A percentile compares a stretch with the other conserved stretches of the same genome.
phyloP scores from a whole-genome alignment of 2,329 filamentous ascomycete species.

The Colletotrichum gloeosporioides region DNA sequence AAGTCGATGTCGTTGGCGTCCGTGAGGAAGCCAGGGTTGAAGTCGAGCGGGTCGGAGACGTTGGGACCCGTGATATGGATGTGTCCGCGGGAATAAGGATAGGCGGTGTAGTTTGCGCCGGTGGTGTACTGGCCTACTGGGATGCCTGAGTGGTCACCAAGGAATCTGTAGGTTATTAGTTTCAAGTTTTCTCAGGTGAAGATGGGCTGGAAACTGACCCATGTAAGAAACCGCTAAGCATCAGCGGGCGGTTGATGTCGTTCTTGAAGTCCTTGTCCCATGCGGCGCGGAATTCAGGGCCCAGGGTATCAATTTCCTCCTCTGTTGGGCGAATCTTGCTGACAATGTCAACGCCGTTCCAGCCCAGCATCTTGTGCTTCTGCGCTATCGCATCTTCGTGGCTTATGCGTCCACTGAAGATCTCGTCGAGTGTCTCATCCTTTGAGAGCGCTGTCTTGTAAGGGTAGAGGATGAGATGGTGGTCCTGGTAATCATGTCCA shows the following conservation, averaged over 20 bases:
- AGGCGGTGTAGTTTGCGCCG: slow-evolving; percentile 56
- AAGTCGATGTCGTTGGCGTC: slow-evolving; percentile 58
- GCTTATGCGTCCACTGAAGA: slow-evolving; percentile 27
- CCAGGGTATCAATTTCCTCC: slow-evolving; percentile 54
- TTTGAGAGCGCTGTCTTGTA: slow-evolving; percentile 52
- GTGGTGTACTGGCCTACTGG: slow-evolving; percentile 53
- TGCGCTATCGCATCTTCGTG: slow-evolving; percentile 24
- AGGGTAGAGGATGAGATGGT: slow-evolving; percentile 55
- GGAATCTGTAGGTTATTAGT: slow-evolving; percentile 21
- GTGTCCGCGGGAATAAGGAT: slow-evolving; percentile 64
- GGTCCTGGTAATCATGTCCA: slow-evolving; percentile 48
- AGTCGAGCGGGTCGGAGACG: slow-evolving; percentile 46
- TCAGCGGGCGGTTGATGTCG: slow-evolving; percentile 27
- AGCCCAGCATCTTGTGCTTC: slow-evolving; percentile 48
- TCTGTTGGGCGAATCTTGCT: slow-evolving; percentile 59
- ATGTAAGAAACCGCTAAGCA: slow-evolving; percentile 25
- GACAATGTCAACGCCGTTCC: slow-evolving; percentile 59
- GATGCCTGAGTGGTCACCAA: slow-evolving; percentile 41
- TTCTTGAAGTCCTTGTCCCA: slow-evolving; percentile 57
- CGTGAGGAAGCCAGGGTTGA: slow-evolving; percentile 57
- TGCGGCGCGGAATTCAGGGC: slow-evolving; percentile 51
- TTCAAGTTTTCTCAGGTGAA: no score
- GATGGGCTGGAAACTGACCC: slow-evolving; percentile 15
- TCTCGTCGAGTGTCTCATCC: slow-evolving; percentile 46
- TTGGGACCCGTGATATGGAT: slow-evolving; percentile 55